Evolutionary conservation across 306 rosid genomes (phyloP), one percentile per base, ranked within the genome.

Genomic region (Parietaria judaica): DNA sequence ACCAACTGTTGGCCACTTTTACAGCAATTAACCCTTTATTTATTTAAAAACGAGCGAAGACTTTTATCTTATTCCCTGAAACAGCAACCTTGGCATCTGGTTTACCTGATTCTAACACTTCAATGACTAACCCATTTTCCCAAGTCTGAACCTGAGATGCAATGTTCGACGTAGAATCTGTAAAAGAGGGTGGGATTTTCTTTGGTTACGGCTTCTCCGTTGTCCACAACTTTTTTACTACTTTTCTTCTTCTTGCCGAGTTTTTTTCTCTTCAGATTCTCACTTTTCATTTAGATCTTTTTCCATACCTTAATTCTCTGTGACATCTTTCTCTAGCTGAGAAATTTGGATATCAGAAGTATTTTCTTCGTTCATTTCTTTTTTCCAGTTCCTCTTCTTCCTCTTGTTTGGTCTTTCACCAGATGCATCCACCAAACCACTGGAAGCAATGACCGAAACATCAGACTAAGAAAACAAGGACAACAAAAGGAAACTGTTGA

Each of bases 51-150:
- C 45, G 3, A 41, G 6, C 45, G 3, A 41, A 5, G 45, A 41
- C 6, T 76, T 73, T 56, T 60, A 72, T 96, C 91, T 76, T 91
- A 78, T 70, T 91, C 61, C 91, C 88, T 0, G 66, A 67, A 47
- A 74, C 69, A 39, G 96, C 96, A 63, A 83, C 59, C 80, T 81
- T 87, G 59, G 95, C 80, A 62, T 81, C 78, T 36, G 77, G 72
- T 71, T 51, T 61, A 50, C 91, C 97, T n/a, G 56, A 58, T 76
- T 75, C 86, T 55, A 87, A 66, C 76, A 78, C 89, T 58, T 85
- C 81, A 68, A 87, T 62, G 49, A 66, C 67, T 37, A 90, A 56
- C 57, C 95, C 95, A 52, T 71, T 80, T 35, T 83, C 68, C 38
- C 83, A 78, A 46, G 78, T 69, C 65, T 58, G 72, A 67, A 75